A percentile compares a stretch with the other conserved stretches of the same genome.
Conservation (phyloP, 495 filamentous ascomycete genomes). For the Lasiosphaeria hispida region DNA sequence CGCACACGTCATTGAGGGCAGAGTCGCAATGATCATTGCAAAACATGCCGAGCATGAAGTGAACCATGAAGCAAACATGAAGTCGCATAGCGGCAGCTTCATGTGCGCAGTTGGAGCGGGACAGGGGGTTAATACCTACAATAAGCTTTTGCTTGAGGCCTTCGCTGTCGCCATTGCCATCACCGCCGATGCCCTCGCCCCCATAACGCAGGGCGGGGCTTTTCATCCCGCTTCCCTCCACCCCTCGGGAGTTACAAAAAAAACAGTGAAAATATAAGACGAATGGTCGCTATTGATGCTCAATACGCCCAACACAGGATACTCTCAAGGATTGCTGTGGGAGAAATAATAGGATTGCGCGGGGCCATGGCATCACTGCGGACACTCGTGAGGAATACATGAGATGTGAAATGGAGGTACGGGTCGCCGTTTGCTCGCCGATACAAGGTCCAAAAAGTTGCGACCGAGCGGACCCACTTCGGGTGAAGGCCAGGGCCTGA, state of each 20-base stretch:
- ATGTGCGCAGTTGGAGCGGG: no score
- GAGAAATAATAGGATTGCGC: no score
- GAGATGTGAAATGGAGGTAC: no score
- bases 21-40: neutral
- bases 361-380: no score
- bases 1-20: neutral
- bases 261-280: neutral
- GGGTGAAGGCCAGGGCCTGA: no score
- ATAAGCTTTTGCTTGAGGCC: slow-evolving; percentile 4
- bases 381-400: no score
- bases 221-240: neutral
- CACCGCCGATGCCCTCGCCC: neutral
- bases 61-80: no score
- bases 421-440: no score
- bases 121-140: slow-evolving; percentile 10
- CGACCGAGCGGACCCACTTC: no score
- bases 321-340: neutral
- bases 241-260: neutral
- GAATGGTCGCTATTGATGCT: neutral
- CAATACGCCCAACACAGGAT: neutral
- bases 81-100: no score
- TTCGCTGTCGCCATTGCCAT: neutral
- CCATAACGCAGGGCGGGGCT: neutral
- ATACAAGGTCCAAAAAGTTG: no score
- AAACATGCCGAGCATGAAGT: neutral